Conservation (phyloP, 2,329 filamentous ascomycete species). For the Pseudohalonectria lignicola region DNA sequence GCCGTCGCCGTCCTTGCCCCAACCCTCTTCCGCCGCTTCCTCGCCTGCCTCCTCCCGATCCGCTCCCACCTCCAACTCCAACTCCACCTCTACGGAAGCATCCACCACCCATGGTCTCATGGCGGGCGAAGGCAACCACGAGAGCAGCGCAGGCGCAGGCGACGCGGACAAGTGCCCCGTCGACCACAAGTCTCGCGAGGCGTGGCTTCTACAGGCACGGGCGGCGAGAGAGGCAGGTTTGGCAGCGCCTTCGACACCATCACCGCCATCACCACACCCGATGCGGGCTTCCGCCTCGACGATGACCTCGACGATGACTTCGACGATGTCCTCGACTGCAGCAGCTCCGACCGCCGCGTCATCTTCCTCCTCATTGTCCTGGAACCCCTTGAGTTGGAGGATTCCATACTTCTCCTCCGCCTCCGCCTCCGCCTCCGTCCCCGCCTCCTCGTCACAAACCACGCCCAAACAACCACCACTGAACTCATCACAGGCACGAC, state of each 20-base stretch:
- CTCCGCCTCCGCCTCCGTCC: conserved; percentile 13
- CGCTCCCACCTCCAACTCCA: not conserved
- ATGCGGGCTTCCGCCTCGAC: conserved; percentile 2
- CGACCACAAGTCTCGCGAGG: conserved; percentile 77
- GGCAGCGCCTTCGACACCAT: conserved; percentile 18
- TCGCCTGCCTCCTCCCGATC: not conserved
- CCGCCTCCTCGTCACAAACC: too few relatives aligned
- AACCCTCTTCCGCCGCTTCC: not conserved
- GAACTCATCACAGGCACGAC: too few relatives aligned
- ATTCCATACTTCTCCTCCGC: conserved; percentile 7
- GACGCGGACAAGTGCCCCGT: conserved; percentile 56
- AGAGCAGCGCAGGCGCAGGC: not conserved
- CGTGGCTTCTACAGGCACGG: conserved; percentile 67
- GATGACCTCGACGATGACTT: too few relatives aligned
- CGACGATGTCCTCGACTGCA: not conserved
- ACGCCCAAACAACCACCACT: too few relatives aligned
- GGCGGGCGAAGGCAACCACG: not conserved
- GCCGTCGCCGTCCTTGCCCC: not conserved
- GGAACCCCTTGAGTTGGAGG: conserved; percentile 2
- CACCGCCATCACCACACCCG: conserved; percentile 7
- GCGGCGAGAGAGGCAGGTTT: conserved; percentile 28
- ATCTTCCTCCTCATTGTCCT: conserved; percentile 37
- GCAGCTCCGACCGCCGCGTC: conserved; percentile 29
- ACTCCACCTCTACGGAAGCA: not conserved
- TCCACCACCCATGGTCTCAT: not conserved